A percentile compares a stretch with the other conserved stretches of the same genome.
phyloP scores from a whole-genome alignment of 192 early-diverging fungal species.

The Dispira parvispora region DNA sequence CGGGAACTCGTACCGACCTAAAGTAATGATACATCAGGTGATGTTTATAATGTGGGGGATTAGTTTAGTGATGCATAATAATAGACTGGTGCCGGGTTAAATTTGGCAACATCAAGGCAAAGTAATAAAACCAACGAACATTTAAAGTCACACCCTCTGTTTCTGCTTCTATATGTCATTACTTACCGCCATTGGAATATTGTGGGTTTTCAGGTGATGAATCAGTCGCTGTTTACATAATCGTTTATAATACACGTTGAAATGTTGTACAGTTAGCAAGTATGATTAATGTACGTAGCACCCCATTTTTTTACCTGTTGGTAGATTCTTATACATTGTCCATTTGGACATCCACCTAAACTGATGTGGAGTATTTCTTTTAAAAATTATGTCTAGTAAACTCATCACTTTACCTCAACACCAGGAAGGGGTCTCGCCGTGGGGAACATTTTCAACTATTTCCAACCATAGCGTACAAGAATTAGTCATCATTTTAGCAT shows the following conservation, averaged over 20 bases:
- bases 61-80: neutral
- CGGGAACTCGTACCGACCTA: slow-evolving; percentile 70
- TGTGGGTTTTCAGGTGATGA: slow-evolving; percentile 46
- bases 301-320: too few species aligned
- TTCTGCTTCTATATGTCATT: neutral
- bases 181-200: slow-evolving; percentile 57
- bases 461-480: too few species aligned
- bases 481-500: too few species aligned
- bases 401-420: slow-evolving; percentile 27
- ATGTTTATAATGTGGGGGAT: neutral
- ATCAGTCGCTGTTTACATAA: slow-evolving; percentile 32
- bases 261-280: too few species aligned
- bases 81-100: neutral
- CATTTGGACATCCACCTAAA: too few species aligned
- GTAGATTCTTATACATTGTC: too few species aligned
- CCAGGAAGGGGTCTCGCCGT: slow-evolving; percentile 46
- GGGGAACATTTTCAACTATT: slow-evolving; percentile 38
- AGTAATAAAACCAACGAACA: neutral
- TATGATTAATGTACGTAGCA: too few species aligned
- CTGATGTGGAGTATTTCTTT: too few species aligned
- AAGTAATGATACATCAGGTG: neutral
- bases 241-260: too few species aligned
- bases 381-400: too few species aligned
- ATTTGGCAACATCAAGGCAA: neutral
- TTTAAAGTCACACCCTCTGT: neutral